Base-by-base conservation (phyloP, 202 grass and related monocot species). In the Setaria viridis region DNA sequence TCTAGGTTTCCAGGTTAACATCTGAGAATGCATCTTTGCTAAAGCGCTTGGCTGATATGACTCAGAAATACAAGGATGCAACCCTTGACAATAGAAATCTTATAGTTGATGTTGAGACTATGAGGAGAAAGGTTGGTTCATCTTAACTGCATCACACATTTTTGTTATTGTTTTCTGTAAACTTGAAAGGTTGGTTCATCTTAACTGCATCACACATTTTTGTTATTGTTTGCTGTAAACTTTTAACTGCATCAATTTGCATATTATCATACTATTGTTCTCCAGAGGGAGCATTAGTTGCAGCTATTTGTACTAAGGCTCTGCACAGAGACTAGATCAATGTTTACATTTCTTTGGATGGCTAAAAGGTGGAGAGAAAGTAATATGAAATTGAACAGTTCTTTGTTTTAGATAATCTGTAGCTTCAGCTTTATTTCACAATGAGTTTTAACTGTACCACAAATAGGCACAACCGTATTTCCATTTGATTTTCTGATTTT, bases 61-160 rank as follows among this genome's bases (percentile, higher is more conserved):
- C 89, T 54, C 77, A 91, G 76, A 98, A 94, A 88, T 98, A 95
- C 76, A 94, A 93, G 70, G 78, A 92, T 30, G 81, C 93, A 68
- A 85, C 86, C 79, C 74, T 93, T 73, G 83, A 88, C 62, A 92
- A 92, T 77, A 87, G 80, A 72, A 82, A 93, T 80, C 91, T 98
- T 65, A 90, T 55, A 84, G 89, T 85, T 74, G 87, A 98, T 75
- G 32, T 98, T 84, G 89, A 89, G 67, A 94, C 74, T 54, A 87
- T 93, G 89, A 91, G 71, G 78, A 87, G 85, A 82, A 98, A 95
- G 91, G 95, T 93, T 76, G 59, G 69, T 68, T 56, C 1, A 62
- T 15, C 49, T 83, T 72, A 55, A 67, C 62, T 80, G 48, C 49
- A 21, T 74, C 30, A 41, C 72, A 76, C 16, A 39, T 21, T 76